Evolutionary conservation across 108 stramenopile species (phyloP).

Genomic region (Seminavis robusta): DNA sequence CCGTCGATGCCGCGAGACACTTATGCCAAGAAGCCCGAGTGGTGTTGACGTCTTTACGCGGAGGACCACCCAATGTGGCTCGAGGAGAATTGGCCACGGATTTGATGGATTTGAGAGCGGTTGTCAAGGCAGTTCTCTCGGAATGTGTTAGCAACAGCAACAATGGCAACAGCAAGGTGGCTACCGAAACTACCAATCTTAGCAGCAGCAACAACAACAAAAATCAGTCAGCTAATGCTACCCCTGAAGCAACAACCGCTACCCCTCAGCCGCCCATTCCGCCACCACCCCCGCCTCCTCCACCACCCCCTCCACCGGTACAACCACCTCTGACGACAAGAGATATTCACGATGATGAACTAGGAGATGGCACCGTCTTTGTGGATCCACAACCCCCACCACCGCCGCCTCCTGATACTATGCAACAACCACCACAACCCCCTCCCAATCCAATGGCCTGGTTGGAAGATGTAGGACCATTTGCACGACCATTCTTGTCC

Average conservation of each 20-base stretch:
- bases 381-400: slow-evolving; percentile 13
- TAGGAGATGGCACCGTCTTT: background rate
- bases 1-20: slow-evolving; percentile 58
- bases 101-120: slow-evolving; percentile 44
- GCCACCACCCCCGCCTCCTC: slow-evolving; percentile 6
- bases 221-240: too few relatives aligned
- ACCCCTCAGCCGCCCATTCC: slow-evolving; percentile 1
- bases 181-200: background rate
- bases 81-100: slow-evolving; percentile 73
- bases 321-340: too few relatives aligned
- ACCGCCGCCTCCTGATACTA: background rate
- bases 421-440: too few relatives aligned
- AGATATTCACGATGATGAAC: background rate
- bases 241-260: too few relatives aligned
- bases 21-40: slow-evolving; percentile 72
- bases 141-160: background rate
- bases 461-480: slow-evolving; percentile 35
- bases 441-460: slow-evolving; percentile 1
- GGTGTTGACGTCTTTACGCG: slow-evolving; percentile 71
- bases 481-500: slow-evolving; percentile 70
- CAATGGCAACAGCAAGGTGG: slow-evolving; percentile 1
- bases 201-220: slow-evolving; percentile 4
- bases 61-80: slow-evolving; percentile 75
- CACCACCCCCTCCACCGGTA: slow-evolving; percentile 22
- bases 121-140: background rate